A percentile compares a stretch with the other conserved stretches of the same genome.
These are phyloP conservation scores for Ophidiomyces ophidiicola DNA, from an alignment of 2,329 filamentous ascomycete species.

Conservation along the genomic window DNA sequence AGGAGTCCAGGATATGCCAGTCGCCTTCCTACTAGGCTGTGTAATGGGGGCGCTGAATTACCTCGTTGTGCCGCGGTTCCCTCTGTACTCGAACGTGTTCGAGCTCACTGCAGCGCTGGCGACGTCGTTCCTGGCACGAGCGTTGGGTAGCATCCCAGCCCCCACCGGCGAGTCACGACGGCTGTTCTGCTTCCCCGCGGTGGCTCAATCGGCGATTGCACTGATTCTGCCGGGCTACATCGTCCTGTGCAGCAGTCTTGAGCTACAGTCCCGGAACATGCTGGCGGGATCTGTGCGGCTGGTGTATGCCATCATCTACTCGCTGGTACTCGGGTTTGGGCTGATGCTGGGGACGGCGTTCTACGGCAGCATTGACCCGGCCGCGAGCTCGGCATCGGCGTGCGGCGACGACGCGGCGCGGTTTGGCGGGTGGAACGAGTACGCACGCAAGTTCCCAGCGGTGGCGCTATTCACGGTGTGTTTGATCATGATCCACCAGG, in stretches of 20 bases:
- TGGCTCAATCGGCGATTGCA: slow-evolving; percentile 62
- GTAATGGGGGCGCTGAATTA: slow-evolving; percentile 64
- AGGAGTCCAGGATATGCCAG: slow-evolving; percentile 62
- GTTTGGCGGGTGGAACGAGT: slow-evolving; percentile 27
- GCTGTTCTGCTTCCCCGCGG: slow-evolving; percentile 58
- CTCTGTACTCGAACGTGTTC: slow-evolving; percentile 53
- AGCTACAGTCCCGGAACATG: slow-evolving; percentile 57
- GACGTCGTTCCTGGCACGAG: slow-evolving; percentile 57
- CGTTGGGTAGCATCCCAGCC: slow-evolving; percentile 51
- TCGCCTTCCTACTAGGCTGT: slow-evolving; percentile 63
- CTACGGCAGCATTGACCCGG: slow-evolving; percentile 48
- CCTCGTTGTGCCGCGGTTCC: slow-evolving; percentile 59
- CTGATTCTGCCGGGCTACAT: slow-evolving; percentile 60
- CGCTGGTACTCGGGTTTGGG: slow-evolving; percentile 58
- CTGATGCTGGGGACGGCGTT: slow-evolving; percentile 55
- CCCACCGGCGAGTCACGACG: slow-evolving; percentile 21
- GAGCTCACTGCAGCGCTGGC: slow-evolving; percentile 52
- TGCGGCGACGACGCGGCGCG: slow-evolving; percentile 38
- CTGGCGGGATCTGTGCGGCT: slow-evolving; percentile 61
- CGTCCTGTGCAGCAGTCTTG: slow-evolving; percentile 49
- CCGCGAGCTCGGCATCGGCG: slow-evolving; percentile 39
- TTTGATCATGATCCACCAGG: slow-evolving; percentile 68
- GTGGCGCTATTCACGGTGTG: slow-evolving; percentile 62
- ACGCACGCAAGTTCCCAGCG: slow-evolving; percentile 52
- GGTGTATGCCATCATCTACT: slow-evolving; percentile 64